Percentiles rank a stretch among this genome's conserved stretches.
phyloP scores from a whole-genome alignment of 768 basidiomycete species.

The Suillus cothurnatus region DNA sequence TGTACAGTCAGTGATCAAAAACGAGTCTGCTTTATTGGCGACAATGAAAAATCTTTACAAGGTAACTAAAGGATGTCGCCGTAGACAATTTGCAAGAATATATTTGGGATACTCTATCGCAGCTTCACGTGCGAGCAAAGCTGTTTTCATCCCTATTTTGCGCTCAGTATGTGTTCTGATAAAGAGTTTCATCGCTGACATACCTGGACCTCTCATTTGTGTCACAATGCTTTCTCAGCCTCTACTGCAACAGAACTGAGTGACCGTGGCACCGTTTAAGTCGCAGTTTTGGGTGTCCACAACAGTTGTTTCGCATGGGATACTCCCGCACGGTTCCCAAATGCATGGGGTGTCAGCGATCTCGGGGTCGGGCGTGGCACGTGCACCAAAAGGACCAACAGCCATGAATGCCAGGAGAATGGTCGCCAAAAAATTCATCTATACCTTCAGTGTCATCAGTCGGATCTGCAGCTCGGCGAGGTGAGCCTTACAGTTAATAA shows the following conservation, averaged over 20 bases:
- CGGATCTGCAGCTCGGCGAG: no score
- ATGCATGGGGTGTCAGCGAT: not conserved
- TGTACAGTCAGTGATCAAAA: not conserved
- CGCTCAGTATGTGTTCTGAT: not conserved
- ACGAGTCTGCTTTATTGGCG: not conserved
- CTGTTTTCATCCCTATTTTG: not conserved
- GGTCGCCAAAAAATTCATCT: not conserved
- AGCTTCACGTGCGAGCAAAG: not conserved
- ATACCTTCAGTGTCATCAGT: not conserved
- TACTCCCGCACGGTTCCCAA: slow-evolving; percentile 9
- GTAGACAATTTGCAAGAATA: not conserved
- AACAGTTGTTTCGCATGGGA: not conserved
- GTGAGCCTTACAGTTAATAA: not conserved
- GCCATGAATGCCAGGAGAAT: not conserved
- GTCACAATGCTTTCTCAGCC: no score
- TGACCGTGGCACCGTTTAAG: not conserved
- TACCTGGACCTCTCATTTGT: not conserved
- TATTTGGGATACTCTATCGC: not conserved
- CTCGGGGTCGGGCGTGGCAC: not conserved
- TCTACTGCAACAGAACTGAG: slow-evolving; percentile 4
- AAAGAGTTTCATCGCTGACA: not conserved
- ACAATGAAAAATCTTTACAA: not conserved
- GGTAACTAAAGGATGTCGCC: not conserved
- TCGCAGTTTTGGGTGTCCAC: not conserved
- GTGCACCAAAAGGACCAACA: not conserved